Base-by-base conservation (phyloP, 768 basidiomycete species). In the Kwoniella newhampshirensis region DNA sequence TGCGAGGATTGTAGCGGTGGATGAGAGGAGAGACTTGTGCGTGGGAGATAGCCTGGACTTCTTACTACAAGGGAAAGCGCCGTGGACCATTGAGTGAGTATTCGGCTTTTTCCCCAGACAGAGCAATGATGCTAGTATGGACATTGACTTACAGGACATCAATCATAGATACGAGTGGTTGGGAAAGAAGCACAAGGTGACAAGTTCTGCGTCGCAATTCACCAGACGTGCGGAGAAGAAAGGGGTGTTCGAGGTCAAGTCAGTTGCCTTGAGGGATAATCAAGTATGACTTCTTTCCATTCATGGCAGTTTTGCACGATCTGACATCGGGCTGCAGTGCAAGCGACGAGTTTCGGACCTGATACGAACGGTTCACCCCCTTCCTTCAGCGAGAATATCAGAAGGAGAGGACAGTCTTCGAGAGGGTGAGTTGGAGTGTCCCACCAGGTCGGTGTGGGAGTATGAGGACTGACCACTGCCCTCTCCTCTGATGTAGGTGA, bases 341-440 rank as follows among this genome's bases (percentile, higher is more conserved):
- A 72, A 89, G 76, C 86, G 88, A 0, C 81, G 83, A 8, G 83
- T 96, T 27, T 82, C 85, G 17, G 89, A 91, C 66, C 74, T 96
- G 50, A 79, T 81, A 9, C 84, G 88, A 68, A 79, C 76, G 23
- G 84, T 98, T 17, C 91, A 94, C 70, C 78, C 86, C 12, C 80
- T 97, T 35, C 96, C 96, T 9, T 85, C 87, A 8, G 96, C 92
- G 15, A 86, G 86, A 66, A 90, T 99, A 43, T 86, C 86, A 13
- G 87, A 89, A 42, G 96, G 94, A 36, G 85, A 86, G 69, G 87
- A 94, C 73, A 86, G 91, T 68, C 88, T 97, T 51, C 86, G 91
- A 55, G 93, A 96, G 80, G 93, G 92, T 85, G 60, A 45, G 79
- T 67, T 17, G 39, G 47, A n/a, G 9, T 6, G 32, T 32, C 32